Base-by-base conservation (phyloP, 306 rosid genomes). In the Myrica gale region DNA sequence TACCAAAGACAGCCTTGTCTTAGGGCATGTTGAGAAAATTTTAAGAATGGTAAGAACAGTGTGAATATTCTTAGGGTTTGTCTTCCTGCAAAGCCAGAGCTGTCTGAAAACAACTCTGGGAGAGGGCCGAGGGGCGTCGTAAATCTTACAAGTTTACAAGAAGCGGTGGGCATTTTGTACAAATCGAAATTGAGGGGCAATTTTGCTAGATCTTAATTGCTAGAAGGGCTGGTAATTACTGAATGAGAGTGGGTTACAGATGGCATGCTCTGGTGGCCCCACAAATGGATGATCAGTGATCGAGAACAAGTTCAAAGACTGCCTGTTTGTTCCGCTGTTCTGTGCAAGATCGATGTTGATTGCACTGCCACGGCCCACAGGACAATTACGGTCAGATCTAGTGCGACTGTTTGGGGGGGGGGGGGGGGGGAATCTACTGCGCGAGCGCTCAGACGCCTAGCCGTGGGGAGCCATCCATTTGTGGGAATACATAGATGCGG, bases 161-260 rank as follows among this genome's bases (percentile, higher is more conserved):
- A 15, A 39, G n/a, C 17, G 43, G 21, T 62, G 46, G 69, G 46
- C 21, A 62, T 16, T 62, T 32, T 63, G 1, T 21, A 32, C 68
- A 62, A 37, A 6, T 32, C 3, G 42, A 39, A 62, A 11, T 5
- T 7, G 41, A 10, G 46, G 37, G 37, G 37, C 37, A 32, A 32
- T 32, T 32, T 2, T 32, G 37, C 37, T 17, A 10, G 37, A 57
- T 57, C 21, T 37, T 62, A 32, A 13, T 71, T 3, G 45, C 8
- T n/a, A 16, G 68, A 15, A 6, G 19, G 71, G 17, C n/a, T 16
- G 3, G 74, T 46, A 46, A 61, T 78, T 50, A 72, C 48, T 42
- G 67, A 71, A 37, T 9, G 82, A 69, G 77, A 84, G 82, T 84
- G 82, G 80, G 63, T 62, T 80, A 74, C 84, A 84, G 85, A 74